These are phyloP conservation scores for Ophiostoma ulmi DNA, from an alignment of 2,329 filamentous ascomycete species.

Conservation along the genomic window DNA sequence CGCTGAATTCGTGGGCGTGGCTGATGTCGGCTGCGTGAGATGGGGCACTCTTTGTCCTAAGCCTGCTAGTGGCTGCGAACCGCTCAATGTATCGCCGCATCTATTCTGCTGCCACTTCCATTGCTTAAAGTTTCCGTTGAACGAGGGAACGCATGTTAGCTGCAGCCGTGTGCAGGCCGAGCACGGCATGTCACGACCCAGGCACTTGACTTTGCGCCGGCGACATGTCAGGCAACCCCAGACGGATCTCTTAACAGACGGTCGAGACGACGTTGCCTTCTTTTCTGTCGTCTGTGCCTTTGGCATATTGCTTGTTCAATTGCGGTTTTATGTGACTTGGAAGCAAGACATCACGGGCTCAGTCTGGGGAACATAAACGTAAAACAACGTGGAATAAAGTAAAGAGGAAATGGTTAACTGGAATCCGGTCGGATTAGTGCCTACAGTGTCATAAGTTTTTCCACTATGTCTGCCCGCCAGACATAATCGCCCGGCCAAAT, in stretches of 20 bases:
- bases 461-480: neutral
- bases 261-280: neutral
- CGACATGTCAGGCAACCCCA: conserved; percentile 26
- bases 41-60: neutral
- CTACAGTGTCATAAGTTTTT: neutral
- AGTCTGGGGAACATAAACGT: neutral
- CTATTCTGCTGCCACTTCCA: neutral
- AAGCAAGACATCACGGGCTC: neutral
- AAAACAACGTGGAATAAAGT: neutral
- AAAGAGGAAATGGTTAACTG: neutral
- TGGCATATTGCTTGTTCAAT: neutral
- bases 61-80: neutral
- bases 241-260: conserved; percentile 18
- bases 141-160: conserved; percentile 22
- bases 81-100: neutral
- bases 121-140: conserved; percentile 13
- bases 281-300: neutral
- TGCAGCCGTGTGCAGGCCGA: conserved; percentile 22
- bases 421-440: neutral
- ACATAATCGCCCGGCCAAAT: neutral
- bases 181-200: conserved; percentile 20
- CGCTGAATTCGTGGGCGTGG: neutral
- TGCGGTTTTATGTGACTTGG: neutral
- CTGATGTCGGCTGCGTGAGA: neutral
- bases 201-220: conserved; percentile 26